Evolutionary conservation across 2,329 filamentous ascomycete genomes (phyloP).

Genomic region (Penicillium psychrosexuale): DNA sequence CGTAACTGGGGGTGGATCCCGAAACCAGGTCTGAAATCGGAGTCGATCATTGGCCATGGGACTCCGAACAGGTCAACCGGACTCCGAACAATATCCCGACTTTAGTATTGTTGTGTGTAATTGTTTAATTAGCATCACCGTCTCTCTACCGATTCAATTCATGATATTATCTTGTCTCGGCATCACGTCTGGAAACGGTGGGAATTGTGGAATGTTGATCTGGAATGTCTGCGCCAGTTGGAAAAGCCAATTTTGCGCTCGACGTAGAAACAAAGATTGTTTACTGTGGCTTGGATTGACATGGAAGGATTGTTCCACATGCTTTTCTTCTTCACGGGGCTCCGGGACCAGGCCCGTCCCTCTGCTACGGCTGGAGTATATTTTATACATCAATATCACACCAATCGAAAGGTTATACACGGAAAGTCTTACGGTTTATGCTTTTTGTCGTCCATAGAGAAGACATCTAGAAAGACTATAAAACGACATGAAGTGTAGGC

Average conservation of each 20-base stretch:
- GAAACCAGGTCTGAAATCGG: not conserved
- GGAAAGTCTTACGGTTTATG: no score
- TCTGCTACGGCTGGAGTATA: no score
- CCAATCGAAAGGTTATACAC: no score
- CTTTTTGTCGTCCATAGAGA: no score
- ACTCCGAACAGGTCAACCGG: not conserved
- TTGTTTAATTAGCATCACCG: not conserved
- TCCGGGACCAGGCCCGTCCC: not conserved
- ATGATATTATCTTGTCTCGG: not conserved
- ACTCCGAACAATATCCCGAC: conserved; percentile 9
- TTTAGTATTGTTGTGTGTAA: conserved; percentile 11
- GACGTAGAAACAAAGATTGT: not conserved
- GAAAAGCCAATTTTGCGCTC: not conserved
- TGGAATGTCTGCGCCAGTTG: conserved; percentile 1
- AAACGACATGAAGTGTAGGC: no score
- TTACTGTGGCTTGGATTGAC: not conserved
- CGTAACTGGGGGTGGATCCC: not conserved
- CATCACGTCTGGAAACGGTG: not conserved
- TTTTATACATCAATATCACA: no score
- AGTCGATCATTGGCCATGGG: not conserved
- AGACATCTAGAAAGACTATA: no score
- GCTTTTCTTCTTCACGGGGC: not conserved
- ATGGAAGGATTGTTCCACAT: not conserved
- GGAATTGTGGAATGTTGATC: conserved; percentile 1
- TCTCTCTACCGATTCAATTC: not conserved